Base-by-base conservation (phyloP, 331 rosid genomes). In the Malus hybrid region DNA sequence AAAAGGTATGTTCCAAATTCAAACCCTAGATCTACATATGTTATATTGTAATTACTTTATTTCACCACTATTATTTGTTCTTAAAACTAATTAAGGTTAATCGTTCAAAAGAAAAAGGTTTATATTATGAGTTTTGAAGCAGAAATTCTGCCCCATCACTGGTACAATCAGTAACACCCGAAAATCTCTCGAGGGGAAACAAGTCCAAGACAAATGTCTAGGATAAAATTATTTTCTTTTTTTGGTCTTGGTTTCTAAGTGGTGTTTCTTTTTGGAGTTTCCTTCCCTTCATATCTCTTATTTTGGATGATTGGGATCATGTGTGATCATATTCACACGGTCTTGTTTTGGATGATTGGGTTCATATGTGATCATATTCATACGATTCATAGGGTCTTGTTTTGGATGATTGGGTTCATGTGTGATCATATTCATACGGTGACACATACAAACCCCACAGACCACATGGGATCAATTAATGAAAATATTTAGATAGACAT, bases 1-100 rank as follows among this genome's bases (percentile, higher is more conserved):
- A 95, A 82, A 95, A 90, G 99, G 99, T 94, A 83, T 54, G 57
- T 15, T 67, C 15, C 52, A 14, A 3, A 10, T 79, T 56, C 32
- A 19, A 15, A 24, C 32, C 32, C 24, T 54, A 28, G 15, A 44
- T 46, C 54, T 59, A 22, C 57, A 16, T 18, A 52, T 52, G n/a
- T 18, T 52, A 52, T 52, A 4, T 18, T 52, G 7, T 3, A 52
- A 16, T 18, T 18, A 52, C 22, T 18, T 52, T 52, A 60, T 60
- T 60, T 60, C 33, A 60, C 13, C 65, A 52, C 57, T 52, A 7
- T 52, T 6, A 52, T 52, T 50, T 52, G 57, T 1, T 52, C 57
- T 52, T 52, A 16, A 18, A 16, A 52, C 19, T 52, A 52, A 52
- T 52, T 18, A 18, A 16, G 57, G 19, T 50, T 50, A 15, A 18